Percentiles rank a stretch among this genome's conserved stretches.
These are phyloP conservation scores for Diaporthe eres DNA, from an alignment of 2,329 filamentous ascomycete species.

Conservation along the genomic window DNA sequence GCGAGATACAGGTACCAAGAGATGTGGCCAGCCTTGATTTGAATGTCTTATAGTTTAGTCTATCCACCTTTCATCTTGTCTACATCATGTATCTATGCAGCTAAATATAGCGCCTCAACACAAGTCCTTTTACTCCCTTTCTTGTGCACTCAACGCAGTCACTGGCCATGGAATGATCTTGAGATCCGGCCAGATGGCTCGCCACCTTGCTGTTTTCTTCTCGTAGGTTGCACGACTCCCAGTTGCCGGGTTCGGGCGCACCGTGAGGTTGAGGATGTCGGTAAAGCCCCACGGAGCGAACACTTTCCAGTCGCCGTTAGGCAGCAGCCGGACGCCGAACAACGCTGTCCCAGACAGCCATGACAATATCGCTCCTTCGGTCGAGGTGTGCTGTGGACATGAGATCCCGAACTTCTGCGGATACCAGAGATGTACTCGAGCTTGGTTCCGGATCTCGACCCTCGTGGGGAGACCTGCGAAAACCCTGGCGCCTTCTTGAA, in stretches of 20 bases:
- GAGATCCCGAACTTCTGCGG: conserved; percentile 49
- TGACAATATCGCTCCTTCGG: conserved; percentile 51
- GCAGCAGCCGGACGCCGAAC: conserved; percentile 49
- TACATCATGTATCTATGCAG: not conserved
- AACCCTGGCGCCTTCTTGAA: conserved; percentile 48
- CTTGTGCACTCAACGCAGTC: not conserved
- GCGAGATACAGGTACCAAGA: not conserved
- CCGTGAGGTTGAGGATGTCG: conserved; percentile 52
- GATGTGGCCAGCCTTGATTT: not conserved
- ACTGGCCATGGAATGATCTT: conserved; percentile 43
- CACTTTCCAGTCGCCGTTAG: conserved; percentile 49
- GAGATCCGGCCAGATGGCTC: conserved; percentile 48
- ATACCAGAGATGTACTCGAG: conserved; percentile 56
- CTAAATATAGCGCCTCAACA: not conserved
- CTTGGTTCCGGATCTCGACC: conserved; percentile 56
- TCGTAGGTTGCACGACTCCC: conserved; percentile 49
- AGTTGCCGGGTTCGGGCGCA: conserved; percentile 50
- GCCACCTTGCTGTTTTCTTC: conserved; percentile 52
- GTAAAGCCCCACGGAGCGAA: conserved; percentile 54
- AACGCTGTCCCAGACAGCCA: conserved; percentile 55
- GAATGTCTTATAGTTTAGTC: not conserved
- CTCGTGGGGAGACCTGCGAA: conserved; percentile 51
- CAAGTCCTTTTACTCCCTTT: not conserved
- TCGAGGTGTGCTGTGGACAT: conserved; percentile 49
- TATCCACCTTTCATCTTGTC: not conserved